Conservation (phyloP, 2,329 filamentous ascomycete species). For the Gaeumannomyces sp. region DNA sequence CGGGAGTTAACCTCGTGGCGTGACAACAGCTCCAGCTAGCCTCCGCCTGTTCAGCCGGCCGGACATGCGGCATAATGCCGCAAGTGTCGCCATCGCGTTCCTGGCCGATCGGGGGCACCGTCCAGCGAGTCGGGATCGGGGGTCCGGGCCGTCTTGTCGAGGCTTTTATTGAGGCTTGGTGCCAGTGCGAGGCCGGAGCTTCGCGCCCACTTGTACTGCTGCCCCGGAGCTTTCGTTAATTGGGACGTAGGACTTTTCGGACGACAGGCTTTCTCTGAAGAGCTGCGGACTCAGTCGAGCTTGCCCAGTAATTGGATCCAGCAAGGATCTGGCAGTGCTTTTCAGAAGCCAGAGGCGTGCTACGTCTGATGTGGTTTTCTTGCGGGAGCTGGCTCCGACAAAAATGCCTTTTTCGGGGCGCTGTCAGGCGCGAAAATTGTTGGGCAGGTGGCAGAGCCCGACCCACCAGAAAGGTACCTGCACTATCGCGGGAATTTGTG, state of each 20-base stretch:
- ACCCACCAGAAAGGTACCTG: not conserved
- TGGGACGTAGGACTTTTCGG: not conserved
- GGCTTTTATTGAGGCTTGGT: not conserved
- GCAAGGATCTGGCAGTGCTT: not conserved
- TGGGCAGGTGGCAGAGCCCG: not conserved
- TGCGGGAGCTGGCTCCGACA: not conserved
- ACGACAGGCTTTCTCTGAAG: not conserved
- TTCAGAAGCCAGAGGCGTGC: not conserved
- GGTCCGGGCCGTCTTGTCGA: not conserved
- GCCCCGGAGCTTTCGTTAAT: not conserved
- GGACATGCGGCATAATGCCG: constrained; percentile 17
- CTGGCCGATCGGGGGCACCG: not conserved
- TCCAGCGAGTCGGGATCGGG: not conserved
- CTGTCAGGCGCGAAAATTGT: not conserved
- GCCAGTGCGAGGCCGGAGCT: not conserved
- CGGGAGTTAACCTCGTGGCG: constrained; percentile 48
- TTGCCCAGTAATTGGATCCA: not conserved
- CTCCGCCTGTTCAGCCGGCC: constrained; percentile 34
- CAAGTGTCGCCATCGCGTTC: constrained; percentile 15
- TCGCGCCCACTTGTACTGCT: not conserved
- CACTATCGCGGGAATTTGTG: not conserved
- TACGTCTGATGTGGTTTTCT: not conserved
- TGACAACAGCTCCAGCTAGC: constrained; percentile 42
- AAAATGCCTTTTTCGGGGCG: not conserved
- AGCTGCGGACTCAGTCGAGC: not conserved